Percentiles rank a stretch among this genome's conserved stretches.
Conservation (phyloP, 345 rosid species). For the Excoecaria agallocha region DNA sequence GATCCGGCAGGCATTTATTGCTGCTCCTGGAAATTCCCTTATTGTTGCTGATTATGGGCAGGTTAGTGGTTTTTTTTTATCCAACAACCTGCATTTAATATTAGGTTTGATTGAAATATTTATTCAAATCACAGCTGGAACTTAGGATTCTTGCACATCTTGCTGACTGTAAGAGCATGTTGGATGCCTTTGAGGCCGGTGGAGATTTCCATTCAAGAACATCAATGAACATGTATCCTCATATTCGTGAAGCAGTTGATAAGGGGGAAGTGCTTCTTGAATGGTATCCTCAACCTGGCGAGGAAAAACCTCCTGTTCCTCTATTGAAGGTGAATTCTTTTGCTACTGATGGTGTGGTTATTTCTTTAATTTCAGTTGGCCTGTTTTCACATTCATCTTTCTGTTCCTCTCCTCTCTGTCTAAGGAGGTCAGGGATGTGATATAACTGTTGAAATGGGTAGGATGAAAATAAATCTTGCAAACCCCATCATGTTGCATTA, state of each 20-base stretch:
- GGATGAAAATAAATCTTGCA: not conserved
- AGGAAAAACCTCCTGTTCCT: slow-evolving; percentile 93
- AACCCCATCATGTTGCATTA: not conserved
- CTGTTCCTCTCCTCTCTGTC: not conserved
- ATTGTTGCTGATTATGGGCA: slow-evolving; percentile 98
- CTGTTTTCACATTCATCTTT: not conserved
- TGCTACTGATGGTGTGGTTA: not conserved
- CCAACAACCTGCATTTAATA: slow-evolving; percentile 2
- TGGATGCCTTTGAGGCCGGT: slow-evolving; percentile 94
- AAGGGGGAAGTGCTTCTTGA: slow-evolving; percentile 75
- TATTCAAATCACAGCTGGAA: slow-evolving; percentile 63
- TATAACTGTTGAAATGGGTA: not conserved
- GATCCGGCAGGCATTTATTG: slow-evolving; percentile 92
- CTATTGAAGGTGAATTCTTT: slow-evolving; percentile 63
- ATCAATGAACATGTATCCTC: slow-evolving; percentile 95
- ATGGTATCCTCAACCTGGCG: slow-evolving; percentile 89
- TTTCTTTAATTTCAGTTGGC: not conserved
- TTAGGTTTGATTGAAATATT: slow-evolving; percentile 25
- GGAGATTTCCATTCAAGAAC: slow-evolving; percentile 99
- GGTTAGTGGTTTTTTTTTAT: slow-evolving; percentile 45
- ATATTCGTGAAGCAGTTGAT: slow-evolving; percentile 79
- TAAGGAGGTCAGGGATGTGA: not conserved
- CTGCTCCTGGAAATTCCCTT: slow-evolving; percentile 90
- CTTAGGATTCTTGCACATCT: slow-evolving; percentile 98
- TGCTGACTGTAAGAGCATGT: slow-evolving; percentile 86